phyloP scores from a whole-genome alignment of 495 filamentous ascomycete species.

The Xylaria curta region DNA sequence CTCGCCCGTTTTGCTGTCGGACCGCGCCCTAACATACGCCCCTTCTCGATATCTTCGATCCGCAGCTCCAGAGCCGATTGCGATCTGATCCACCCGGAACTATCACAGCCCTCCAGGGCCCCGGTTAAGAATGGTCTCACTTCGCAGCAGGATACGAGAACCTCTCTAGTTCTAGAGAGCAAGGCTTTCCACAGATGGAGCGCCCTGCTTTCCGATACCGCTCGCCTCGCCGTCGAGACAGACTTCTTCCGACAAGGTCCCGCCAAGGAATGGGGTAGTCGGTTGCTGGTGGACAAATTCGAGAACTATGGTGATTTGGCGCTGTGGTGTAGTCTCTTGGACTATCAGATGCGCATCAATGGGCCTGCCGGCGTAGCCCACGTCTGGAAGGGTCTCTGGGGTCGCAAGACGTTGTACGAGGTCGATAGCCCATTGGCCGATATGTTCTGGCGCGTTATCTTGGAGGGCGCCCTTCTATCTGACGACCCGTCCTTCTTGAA shows the following conservation, averaged over 20 bases:
- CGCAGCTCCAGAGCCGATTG: constrained; percentile 1
- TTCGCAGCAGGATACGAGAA: constrained; percentile 5
- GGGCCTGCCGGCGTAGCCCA: constrained; percentile 60
- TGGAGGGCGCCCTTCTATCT: constrained; percentile 47
- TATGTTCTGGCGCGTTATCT: constrained; percentile 69
- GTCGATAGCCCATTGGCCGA: constrained; percentile 38
- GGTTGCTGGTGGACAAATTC: constrained; percentile 61
- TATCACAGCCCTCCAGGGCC: constrained; percentile 7
- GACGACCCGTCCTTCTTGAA: constrained; percentile 50
- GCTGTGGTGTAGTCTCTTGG: constrained; percentile 70
- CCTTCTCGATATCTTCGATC: constrained; percentile 5
- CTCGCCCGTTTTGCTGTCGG: neutral
- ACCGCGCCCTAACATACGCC: neutral
- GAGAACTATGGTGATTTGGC: constrained; percentile 57
- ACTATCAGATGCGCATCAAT: constrained; percentile 65
- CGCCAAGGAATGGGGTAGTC: constrained; percentile 39
- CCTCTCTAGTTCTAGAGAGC: constrained; percentile 31
- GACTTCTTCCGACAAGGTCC: constrained; percentile 49
- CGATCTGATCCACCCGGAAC: constrained; percentile 21
- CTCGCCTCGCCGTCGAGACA: constrained; percentile 53
- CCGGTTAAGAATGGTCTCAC: neutral
- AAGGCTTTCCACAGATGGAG: constrained; percentile 34
- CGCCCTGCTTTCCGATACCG: constrained; percentile 35
- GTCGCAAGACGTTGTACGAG: constrained; percentile 38
- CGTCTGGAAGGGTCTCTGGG: constrained; percentile 44